Conservation (phyloP, 495 filamentous ascomycete species). For the Tuber calosporum region DNA sequence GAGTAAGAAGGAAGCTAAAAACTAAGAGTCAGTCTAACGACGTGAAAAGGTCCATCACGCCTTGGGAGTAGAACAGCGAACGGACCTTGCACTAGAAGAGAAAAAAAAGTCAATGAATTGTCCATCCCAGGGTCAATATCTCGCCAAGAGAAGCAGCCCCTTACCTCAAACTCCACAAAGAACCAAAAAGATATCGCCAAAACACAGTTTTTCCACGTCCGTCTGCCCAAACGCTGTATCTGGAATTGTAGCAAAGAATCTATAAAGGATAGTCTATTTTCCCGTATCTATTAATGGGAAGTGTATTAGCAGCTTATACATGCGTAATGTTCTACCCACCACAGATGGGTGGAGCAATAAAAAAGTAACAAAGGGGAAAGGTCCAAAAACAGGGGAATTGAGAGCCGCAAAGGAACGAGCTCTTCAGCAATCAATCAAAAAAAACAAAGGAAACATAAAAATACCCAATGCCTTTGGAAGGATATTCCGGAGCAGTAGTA, state of each 20-base stretch:
- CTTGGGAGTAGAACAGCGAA: background rate
- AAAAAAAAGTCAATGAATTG: background rate
- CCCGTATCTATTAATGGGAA: conserved; percentile 26
- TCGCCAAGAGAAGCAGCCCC: background rate
- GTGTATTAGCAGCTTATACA: conserved; percentile 9
- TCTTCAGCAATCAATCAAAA: conserved; percentile 20
- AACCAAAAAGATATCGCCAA: conserved; percentile 6
- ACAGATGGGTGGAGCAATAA: conserved; percentile 9
- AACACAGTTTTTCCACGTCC: conserved; percentile 10
- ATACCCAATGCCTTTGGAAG: background rate
- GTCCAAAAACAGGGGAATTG: conserved; percentile 24
- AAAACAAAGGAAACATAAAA: background rate
- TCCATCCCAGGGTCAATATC: background rate
- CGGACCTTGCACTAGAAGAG: background rate
- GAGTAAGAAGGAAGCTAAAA: conserved; percentile 5
- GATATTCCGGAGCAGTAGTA: background rate
- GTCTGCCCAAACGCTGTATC: conserved; percentile 7
- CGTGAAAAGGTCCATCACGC: background rate
- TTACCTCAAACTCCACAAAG: background rate
- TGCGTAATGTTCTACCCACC: conserved; percentile 5
- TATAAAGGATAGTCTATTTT: conserved; percentile 33
- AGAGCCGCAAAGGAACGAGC: conserved; percentile 15
- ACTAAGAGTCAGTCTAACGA: background rate
- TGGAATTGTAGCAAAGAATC: conserved; percentile 14
- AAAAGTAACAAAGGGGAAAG: conserved; percentile 15